Base-by-base conservation (phyloP, 495 filamentous ascomycete species). In the Clohesyomyces aquaticus region DNA sequence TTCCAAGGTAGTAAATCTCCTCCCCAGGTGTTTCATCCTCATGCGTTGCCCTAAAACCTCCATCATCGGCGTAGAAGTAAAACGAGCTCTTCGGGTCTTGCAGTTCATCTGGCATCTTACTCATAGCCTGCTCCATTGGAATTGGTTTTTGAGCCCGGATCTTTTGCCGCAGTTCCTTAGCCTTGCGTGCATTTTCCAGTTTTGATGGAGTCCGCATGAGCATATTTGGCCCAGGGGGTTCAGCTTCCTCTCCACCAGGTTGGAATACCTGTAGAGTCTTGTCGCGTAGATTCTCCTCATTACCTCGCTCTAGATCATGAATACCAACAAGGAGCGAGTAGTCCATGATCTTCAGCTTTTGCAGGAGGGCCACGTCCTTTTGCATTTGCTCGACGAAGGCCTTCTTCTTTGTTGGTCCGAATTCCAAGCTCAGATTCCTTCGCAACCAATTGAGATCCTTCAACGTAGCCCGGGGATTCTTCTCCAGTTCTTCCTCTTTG, bases 391-490 rank as follows among this genome's bases (percentile, higher is more conserved):
- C 86, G 18, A 97, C 80, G 72, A 99, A 98, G 35, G 89, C 72
- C 19, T 85, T 80, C 75, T 91, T 93, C 77, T 97, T 97, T 27
- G 85, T 79, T 1, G 92, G 85, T 2, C 94, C 94, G 65, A 96
- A 87, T 69, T 96, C 90, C 51, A 99, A 77, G 66, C 95, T 83
- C 53, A 91, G 81, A 67, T 91, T 84, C 63, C 94, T 85, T 55
- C 93, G 86, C 61, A 97, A 78, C 94, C 94, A 99, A 73, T 99
- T 99, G 26, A 98, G 75, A 74, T 99, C 94, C 74, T 99, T 99
- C 76, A 98, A 73, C 0, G 94, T 98, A 1, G 93, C 94, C 50
- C 94, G 82, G 3, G 95, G 94, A 67, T 98, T 96, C 55, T 86
- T 85, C 67, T 88, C 88, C 18, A 98, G 80, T 26, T 96, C 86